Percentiles rank a stretch among this genome's conserved stretches.
These are phyloP conservation scores for Suillus spraguei DNA, from an alignment of 768 basidiomycete species.

Conservation along the genomic window DNA sequence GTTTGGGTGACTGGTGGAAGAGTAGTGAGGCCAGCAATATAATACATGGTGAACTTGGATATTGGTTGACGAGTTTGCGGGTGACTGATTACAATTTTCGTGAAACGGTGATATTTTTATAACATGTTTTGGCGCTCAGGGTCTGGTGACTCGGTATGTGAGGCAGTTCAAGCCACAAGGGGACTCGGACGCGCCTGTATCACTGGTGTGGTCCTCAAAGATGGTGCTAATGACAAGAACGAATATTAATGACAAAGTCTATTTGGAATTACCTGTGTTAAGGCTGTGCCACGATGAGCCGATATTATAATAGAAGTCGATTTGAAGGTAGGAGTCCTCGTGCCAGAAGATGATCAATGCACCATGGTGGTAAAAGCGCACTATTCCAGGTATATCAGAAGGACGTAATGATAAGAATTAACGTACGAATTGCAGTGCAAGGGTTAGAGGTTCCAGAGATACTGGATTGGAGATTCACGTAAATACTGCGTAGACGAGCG, in stretches of 20 bases:
- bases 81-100: background rate
- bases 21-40: constrained; percentile 27
- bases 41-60: background rate
- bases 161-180: too few relatives aligned
- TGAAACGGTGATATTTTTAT: background rate
- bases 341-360: background rate
- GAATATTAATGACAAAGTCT: background rate
- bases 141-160: too few relatives aligned
- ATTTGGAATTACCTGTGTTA: background rate
- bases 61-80: background rate
- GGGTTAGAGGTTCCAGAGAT: background rate
- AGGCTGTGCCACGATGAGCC: background rate
- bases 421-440: background rate
- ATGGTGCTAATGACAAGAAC: background rate
- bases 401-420: background rate
- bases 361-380: too few relatives aligned
- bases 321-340: background rate
- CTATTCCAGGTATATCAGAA: background rate
- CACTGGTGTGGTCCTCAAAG: background rate
- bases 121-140: background rate
- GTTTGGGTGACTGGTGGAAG: constrained; percentile 16
- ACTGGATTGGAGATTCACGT: too few relatives aligned
- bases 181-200: too few relatives aligned
- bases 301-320: background rate
- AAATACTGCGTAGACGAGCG: too few relatives aligned